phyloP scores from a whole-genome alignment of 257 asterid genomes.

The Craterostigma plantagineum region DNA sequence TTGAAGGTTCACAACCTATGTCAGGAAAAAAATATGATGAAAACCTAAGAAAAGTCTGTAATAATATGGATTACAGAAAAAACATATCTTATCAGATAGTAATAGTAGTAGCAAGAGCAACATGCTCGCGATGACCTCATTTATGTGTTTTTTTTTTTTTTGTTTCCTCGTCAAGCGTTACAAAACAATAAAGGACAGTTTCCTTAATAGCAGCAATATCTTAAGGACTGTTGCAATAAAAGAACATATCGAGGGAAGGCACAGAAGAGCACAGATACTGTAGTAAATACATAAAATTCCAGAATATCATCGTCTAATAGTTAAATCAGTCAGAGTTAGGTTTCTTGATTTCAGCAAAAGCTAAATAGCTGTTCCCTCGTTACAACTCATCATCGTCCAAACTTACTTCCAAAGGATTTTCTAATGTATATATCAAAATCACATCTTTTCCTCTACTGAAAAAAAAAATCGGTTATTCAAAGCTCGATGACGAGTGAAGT shows the following conservation, averaged over 20 bases:
- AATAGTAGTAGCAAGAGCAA: too few species aligned
- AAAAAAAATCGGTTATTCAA: background rate
- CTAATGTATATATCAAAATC: too few species aligned
- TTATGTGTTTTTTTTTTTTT: slow-evolving; percentile 5
- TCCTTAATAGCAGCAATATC: slow-evolving; percentile 23
- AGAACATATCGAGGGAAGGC: slow-evolving; percentile 3
- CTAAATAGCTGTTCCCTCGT: slow-evolving; percentile 26
- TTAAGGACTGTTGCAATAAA: slow-evolving; percentile 8
- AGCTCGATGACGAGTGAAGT: too few species aligned
- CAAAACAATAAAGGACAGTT: slow-evolving; percentile 19
- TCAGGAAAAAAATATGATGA: background rate
- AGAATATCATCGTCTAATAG: slow-evolving; percentile 9
- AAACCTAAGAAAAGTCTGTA: background rate
- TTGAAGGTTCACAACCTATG: slow-evolving; percentile 64
- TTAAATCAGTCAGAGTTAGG: slow-evolving; percentile 27
- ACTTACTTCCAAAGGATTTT: too few species aligned
- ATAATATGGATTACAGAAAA: too few species aligned
- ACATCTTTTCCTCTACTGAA: too few species aligned
- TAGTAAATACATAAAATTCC: slow-evolving; percentile 2
- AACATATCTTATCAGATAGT: too few species aligned
- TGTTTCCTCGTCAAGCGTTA: slow-evolving; percentile 6
- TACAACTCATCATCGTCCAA: slow-evolving; percentile 16
- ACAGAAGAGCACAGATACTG: background rate
- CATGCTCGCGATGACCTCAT: background rate
- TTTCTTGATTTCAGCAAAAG: slow-evolving; percentile 51